Evolutionary conservation across 129 eudicot genomes (phyloP), one percentile per base, ranked within the genome.

Genomic region (Deinandra increscens): DNA sequence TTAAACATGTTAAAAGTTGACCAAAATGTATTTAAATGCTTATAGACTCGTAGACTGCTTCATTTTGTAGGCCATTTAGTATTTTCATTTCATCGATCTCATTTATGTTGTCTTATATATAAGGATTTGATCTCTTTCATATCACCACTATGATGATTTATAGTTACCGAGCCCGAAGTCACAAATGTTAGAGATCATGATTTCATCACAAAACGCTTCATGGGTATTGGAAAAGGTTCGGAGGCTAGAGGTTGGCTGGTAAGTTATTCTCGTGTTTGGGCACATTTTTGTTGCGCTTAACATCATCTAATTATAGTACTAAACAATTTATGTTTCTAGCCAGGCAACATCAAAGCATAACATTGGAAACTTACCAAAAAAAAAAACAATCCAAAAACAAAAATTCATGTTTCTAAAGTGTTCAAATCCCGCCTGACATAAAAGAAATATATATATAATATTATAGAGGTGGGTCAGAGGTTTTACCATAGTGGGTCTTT

Each of bases 241-340:
- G 60, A 73, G 60, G 53, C 84, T 34, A n/a, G 70, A 60, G 83
- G 84, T 78, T 93, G 98, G 98, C 14, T 81, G 97, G 98, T 93
- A 81, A 85, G 96, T 42, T 31, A 18, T 31, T 29, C 22, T 80
- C 17, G 10, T 26, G 15, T 11, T 26, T 23, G 17, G 12, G 9
- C 60, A 9, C n/a, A 0, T 9, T 54, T 54, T 54, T 54, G 5
- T 26, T 58, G 63, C 29, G 41, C 1, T 55, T 11, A n/a, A 1
- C 61, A 55, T 22, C 36, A 55, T 23, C 7, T 45, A 10, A 45
- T 45, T 45, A 14, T n/a, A 10, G 60, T 56, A 10, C 63, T 26
- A 56, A 56, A 56, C 9, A 56, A 4, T 11, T 12, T n/a, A n/a
- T n/a, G n/a, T n/a, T n/a, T n/a, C n/a, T n/a, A n/a, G n/a, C n/a